Percentiles rank a stretch among this genome's conserved stretches.
Evolutionary conservation across 352 stramenopile genomes (phyloP).

Genomic region (Bremia lactucae): DNA sequence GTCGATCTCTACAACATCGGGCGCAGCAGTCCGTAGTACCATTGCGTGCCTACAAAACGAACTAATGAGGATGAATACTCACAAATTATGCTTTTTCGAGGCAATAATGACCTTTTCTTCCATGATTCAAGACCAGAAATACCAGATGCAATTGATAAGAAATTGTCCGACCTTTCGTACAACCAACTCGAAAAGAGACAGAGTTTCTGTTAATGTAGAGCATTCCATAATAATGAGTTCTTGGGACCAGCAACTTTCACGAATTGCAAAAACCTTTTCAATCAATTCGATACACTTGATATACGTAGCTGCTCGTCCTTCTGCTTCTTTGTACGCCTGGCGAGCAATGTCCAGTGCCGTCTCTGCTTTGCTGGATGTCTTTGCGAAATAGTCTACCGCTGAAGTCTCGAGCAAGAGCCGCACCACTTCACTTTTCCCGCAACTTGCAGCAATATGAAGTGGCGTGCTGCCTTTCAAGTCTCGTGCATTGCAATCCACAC

Average conservation of each 20-base stretch:
- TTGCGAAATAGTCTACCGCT: slow-evolving; percentile 39
- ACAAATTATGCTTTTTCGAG: background rate
- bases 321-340: slow-evolving; percentile 30
- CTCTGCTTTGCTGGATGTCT: slow-evolving; percentile 39
- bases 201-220: slow-evolving; percentile 48
- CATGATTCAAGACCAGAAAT: slow-evolving; percentile 70
- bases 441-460: slow-evolving; percentile 48
- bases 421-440: slow-evolving; percentile 62
- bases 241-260: background rate
- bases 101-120: slow-evolving; percentile 51
- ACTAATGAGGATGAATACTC: too few relatives aligned
- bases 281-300: slow-evolving; percentile 69
- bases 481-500: slow-evolving; percentile 43
- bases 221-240: too few relatives aligned
- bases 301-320: slow-evolving; percentile 29
- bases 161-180: slow-evolving; percentile 70
- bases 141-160: slow-evolving; percentile 64
- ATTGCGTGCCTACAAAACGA: slow-evolving; percentile 52
- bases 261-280: slow-evolving; percentile 42
- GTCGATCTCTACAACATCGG: slow-evolving; percentile 64
- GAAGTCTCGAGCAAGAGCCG: slow-evolving; percentile 43
- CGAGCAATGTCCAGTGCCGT: slow-evolving; percentile 64
- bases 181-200: slow-evolving; percentile 77
- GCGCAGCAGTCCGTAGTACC: slow-evolving; percentile 45
- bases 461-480: slow-evolving; percentile 55